Evolutionary conservation across 768 basidiomycete species (phyloP).

Genomic region (Pleurotus citrinopileatus): DNA sequence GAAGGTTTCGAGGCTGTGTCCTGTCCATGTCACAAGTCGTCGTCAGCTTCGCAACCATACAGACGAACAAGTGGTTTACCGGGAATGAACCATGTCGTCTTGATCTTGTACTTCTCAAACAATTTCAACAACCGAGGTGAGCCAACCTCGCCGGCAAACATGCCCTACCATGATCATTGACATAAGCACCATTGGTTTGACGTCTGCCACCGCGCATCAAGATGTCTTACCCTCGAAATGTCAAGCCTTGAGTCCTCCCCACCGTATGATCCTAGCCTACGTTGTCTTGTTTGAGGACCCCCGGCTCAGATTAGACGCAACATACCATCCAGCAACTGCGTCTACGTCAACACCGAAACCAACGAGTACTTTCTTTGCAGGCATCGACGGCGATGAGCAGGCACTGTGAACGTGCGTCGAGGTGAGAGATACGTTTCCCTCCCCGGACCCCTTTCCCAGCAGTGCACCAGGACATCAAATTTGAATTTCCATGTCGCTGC

Average conservation of each 20-base stretch:
- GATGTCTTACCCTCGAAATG: conserved; percentile 49
- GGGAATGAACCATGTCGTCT: conserved; percentile 76
- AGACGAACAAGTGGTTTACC: conserved; percentile 32
- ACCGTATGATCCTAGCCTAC: conserved; percentile 72
- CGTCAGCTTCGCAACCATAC: neutral
- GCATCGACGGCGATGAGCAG: conserved; percentile 31
- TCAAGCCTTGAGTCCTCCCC: conserved; percentile 72
- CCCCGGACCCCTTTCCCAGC: too few relatives aligned
- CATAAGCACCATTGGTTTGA: neutral
- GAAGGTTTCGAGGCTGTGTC: conserved; percentile 75
- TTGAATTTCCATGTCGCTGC: too few relatives aligned
- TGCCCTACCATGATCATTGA: conserved; percentile 37
- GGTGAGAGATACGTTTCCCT: too few relatives aligned
- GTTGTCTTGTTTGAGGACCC: neutral
- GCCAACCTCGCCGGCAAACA: conserved; percentile 78
- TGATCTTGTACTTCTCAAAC: conserved; percentile 65
- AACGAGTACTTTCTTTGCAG: conserved; percentile 50
- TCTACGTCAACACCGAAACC: conserved; percentile 75
- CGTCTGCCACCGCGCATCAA: too few relatives aligned
- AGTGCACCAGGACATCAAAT: too few relatives aligned
- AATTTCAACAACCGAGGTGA: conserved; percentile 65
- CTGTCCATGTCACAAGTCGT: conserved; percentile 25
- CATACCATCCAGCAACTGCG: conserved; percentile 71
- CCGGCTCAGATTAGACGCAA: neutral
- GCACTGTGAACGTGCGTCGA: neutral